Conservation (phyloP, 768 basidiomycete species). For the Rhizopogon vinicolor region DNA sequence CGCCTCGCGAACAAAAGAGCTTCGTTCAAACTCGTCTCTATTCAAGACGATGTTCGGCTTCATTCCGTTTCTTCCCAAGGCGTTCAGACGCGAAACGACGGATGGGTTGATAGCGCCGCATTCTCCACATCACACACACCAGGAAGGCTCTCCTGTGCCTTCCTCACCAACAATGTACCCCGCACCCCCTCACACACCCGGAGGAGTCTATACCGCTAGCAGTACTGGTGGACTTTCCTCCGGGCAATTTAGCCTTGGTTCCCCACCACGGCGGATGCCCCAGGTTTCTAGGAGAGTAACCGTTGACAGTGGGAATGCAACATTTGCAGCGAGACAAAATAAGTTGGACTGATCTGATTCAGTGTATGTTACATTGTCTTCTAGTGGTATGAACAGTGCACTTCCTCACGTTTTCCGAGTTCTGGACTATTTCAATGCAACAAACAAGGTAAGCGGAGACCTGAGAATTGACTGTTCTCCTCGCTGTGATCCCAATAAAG, state of each 20-base stretch:
- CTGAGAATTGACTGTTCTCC: background rate
- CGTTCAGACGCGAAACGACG: conserved; percentile 41
- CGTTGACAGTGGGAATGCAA: conserved; percentile 13
- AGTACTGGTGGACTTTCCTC: conserved; percentile 16
- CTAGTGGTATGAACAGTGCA: background rate
- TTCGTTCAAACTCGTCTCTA: conserved; percentile 55
- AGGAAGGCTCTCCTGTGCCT: conserved; percentile 15
- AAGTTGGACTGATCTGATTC: background rate
- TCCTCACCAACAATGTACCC: conserved; percentile 24
- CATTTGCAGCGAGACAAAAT: conserved; percentile 12
- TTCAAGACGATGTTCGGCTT: conserved; percentile 60
- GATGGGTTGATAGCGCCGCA: conserved; percentile 73
- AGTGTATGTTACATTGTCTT: background rate
- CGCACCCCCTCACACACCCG: conserved; percentile 19
- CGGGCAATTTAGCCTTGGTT: conserved; percentile 34
- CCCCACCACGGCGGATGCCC: conserved; percentile 36
- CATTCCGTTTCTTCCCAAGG: conserved; percentile 39
- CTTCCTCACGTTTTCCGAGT: background rate
- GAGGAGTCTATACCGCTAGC: conserved; percentile 18
- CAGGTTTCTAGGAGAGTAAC: conserved; percentile 3
- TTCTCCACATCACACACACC: conserved; percentile 30
- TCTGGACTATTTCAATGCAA: background rate
- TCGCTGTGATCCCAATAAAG: background rate
- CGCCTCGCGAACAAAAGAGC: conserved; percentile 21
- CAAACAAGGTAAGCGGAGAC: background rate